A percentile compares a stretch with the other conserved stretches of the same genome.
phyloP scores from a whole-genome alignment of 805 yeast genomes.

The Geotrichum ghanense region DNA sequence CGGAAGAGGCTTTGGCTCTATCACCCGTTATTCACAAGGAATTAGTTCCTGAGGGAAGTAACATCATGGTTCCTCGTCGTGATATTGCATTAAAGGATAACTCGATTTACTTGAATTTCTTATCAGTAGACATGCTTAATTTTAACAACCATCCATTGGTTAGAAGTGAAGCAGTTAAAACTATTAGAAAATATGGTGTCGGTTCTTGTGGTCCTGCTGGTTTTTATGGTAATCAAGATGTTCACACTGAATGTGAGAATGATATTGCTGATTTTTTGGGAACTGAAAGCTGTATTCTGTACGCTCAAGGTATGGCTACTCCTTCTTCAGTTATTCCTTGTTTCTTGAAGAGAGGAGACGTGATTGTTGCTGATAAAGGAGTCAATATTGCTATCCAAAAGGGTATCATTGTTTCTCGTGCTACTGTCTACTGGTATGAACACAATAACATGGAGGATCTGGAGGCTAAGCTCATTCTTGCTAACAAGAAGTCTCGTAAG shows the following conservation, averaged over 20 bases:
- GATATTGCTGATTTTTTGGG: slow-evolving; percentile 66
- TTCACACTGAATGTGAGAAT: slow-evolving; percentile 69
- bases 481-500: slow-evolving; percentile 47
- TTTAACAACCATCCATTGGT: slow-evolving; percentile 40
- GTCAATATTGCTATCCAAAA: slow-evolving; percentile 72
- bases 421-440: slow-evolving; percentile 70
- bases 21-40: background rate
- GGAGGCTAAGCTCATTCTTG: slow-evolving; percentile 47
- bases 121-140: slow-evolving; percentile 62
- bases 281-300: slow-evolving; percentile 67
- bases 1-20: slow-evolving; percentile 12
- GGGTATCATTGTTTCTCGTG: slow-evolving; percentile 77
- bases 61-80: background rate
- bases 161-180: slow-evolving; percentile 40
- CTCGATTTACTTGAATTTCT: slow-evolving; percentile 46
- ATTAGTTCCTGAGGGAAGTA: slow-evolving; percentile 1
- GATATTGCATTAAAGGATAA: slow-evolving; percentile 5
- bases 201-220: slow-evolving; percentile 99
- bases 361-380: slow-evolving; percentile 76
- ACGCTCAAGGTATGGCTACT: slow-evolving; percentile 88
- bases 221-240: slow-evolving; percentile 91
- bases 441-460: slow-evolving; percentile 85
- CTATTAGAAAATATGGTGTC: slow-evolving; percentile 69
- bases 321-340: slow-evolving; percentile 85
- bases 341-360: slow-evolving; percentile 89